A percentile compares a stretch with the other conserved stretches of the same genome.
Evolutionary conservation across 768 basidiomycete species (phyloP).

Genomic region (Leccinum incarnatum): DNA sequence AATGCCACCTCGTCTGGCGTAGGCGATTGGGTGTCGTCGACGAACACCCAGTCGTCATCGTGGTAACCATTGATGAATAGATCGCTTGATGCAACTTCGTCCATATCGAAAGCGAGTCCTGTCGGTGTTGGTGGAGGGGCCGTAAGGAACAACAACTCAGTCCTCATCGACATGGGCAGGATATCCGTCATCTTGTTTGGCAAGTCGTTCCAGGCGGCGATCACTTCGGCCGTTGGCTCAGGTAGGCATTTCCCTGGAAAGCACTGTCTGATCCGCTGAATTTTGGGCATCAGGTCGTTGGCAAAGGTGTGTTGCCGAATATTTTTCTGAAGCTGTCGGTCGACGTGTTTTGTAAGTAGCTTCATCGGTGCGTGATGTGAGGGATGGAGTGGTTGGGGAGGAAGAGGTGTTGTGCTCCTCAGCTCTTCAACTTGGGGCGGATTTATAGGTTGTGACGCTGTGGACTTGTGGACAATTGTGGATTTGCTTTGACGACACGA

Average conservation of each 20-base stretch:
- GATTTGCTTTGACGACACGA: constrained; percentile 29
- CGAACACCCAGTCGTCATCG: constrained; percentile 1
- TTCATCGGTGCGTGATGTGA: constrained; percentile 5
- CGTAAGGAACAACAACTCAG: background rate
- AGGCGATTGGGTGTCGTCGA: constrained; percentile 1
- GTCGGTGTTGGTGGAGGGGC: constrained; percentile 25
- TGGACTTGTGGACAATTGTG: constrained; percentile 27
- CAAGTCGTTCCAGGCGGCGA: constrained; percentile 24
- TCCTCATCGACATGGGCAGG: constrained; percentile 10
- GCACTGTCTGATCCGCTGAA: constrained; percentile 17
- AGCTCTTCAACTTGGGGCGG: background rate
- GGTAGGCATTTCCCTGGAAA: constrained; percentile 18
- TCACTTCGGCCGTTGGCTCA: constrained; percentile 12
- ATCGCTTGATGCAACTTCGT: constrained; percentile 1
- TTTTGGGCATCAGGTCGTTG: constrained; percentile 15
- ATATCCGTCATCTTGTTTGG: constrained; percentile 22
- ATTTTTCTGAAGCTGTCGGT: constrained; percentile 15
- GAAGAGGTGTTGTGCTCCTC: background rate
- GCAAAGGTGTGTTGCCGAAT: constrained; percentile 5
- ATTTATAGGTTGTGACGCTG: constrained; percentile 19
- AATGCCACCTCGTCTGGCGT: constrained; percentile 2
- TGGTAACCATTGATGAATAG: background rate
- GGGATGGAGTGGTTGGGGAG: background rate
- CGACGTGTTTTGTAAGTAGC: constrained; percentile 1
- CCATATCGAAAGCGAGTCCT: background rate